These are phyloP conservation scores for Globisporangium perplexum DNA, from an alignment of 352 stramenopile species.

Conservation along the genomic window DNA sequence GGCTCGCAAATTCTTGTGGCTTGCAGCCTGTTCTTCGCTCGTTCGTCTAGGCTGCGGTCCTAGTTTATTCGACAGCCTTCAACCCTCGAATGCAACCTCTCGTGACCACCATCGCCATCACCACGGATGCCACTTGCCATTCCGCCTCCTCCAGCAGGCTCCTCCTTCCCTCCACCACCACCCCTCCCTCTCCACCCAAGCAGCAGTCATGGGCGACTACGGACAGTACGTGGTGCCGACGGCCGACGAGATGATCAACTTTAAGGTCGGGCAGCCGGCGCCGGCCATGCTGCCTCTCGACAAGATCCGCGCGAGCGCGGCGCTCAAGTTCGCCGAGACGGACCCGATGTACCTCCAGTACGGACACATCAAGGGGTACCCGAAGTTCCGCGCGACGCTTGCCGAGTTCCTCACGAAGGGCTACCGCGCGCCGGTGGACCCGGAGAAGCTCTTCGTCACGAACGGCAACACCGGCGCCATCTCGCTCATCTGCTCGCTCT, in stretches of 20 bases:
- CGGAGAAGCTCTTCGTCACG: slow-evolving; percentile 90
- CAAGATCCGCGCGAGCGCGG: slow-evolving; percentile 75
- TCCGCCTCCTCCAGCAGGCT: neutral
- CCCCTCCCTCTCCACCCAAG: neutral
- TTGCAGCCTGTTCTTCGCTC: neutral
- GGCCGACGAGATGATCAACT: slow-evolving; percentile 86
- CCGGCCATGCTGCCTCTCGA: slow-evolving; percentile 80
- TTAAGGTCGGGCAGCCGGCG: slow-evolving; percentile 85
- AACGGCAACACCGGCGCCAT: slow-evolving; percentile 91
- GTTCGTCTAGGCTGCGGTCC: slow-evolving; percentile 6
- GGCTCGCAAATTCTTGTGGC: slow-evolving; percentile 7
- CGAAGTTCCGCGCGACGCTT: slow-evolving; percentile 76
- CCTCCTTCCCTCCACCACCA: neutral
- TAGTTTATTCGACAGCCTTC: no score
- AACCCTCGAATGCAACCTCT: neutral
- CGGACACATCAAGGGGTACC: slow-evolving; percentile 85
- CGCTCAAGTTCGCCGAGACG: slow-evolving; percentile 77
- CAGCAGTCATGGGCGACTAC: slow-evolving; percentile 72
- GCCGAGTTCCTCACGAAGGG: slow-evolving; percentile 75
- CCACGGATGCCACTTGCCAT: neutral
- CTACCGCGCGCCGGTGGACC: slow-evolving; percentile 69
- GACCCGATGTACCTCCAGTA: slow-evolving; percentile 89
- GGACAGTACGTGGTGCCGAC: slow-evolving; percentile 79
- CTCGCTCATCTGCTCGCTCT: slow-evolving; percentile 87
- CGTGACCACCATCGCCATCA: neutral